phyloP scores from a whole-genome alignment of 495 filamentous ascomycete genomes.

The Xylaria acuta region DNA sequence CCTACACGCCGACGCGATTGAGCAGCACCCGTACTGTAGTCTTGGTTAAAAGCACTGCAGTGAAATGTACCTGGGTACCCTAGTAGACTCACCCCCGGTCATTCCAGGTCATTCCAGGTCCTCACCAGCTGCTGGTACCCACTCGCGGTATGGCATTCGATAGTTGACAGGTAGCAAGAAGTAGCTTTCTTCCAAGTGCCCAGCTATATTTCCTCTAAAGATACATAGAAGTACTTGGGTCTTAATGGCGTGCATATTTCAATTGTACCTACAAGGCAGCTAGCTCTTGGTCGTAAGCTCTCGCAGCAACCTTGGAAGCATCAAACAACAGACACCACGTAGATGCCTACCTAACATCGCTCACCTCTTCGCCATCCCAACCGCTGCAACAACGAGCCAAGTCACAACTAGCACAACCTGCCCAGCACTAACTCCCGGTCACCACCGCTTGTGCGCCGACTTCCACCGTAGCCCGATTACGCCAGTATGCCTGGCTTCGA shows the following conservation, averaged over 20 bases:
- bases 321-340: conserved; percentile 18
- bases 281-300: conserved; percentile 41
- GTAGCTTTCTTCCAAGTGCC: background rate
- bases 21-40: background rate
- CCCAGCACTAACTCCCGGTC: background rate
- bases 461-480: background rate
- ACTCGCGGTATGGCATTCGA: background rate
- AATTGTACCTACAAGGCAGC: conserved; percentile 32
- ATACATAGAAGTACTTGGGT: background rate
- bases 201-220: background rate
- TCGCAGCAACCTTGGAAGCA: conserved; percentile 25
- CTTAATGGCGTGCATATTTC: background rate
- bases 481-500: conserved; percentile 94
- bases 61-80: background rate
- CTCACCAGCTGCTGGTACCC: background rate
- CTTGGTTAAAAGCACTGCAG: conserved; percentile 6
- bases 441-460: background rate
- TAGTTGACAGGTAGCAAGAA: no score
- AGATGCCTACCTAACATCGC: conserved; percentile 3
- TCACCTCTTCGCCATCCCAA: conserved; percentile 15
- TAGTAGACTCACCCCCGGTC: background rate
- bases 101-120: background rate
- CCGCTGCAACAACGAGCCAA: conserved; percentile 11
- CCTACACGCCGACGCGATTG: conserved; percentile 17
- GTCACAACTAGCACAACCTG: background rate